Conservation (phyloP, 2,329 filamentous ascomycete genomes). For the Aplosporella prunicola region DNA sequence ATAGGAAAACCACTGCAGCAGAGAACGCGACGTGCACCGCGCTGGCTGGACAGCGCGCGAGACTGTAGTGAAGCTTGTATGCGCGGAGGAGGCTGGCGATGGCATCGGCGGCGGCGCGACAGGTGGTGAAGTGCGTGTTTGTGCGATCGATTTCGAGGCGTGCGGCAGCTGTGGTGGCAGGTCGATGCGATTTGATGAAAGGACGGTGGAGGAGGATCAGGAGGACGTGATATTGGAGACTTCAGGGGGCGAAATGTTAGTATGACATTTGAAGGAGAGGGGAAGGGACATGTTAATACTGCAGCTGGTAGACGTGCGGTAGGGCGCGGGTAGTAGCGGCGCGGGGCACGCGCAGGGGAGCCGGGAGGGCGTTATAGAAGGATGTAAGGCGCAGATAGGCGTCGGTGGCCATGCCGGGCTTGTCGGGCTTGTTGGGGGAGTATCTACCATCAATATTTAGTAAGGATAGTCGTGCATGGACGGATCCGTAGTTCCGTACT, state of each 20-base stretch:
- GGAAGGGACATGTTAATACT: not conserved
- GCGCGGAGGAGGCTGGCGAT: not conserved
- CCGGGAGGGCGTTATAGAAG: slow-evolving; percentile 1
- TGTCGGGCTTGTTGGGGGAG: not conserved
- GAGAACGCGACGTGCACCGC: slow-evolving; percentile 1
- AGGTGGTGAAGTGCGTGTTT: not conserved
- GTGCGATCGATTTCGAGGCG: not conserved
- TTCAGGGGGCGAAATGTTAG: no score
- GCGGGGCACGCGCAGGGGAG: not conserved
- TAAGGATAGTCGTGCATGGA: not conserved
- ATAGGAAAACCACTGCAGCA: slow-evolving; percentile 1
- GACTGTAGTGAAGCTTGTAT: not conserved
- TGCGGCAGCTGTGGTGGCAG: not conserved
- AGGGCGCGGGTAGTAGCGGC: not conserved
- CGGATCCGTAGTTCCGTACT: no score
- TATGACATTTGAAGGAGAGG: no score
- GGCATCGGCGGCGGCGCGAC: not conserved
- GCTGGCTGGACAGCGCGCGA: not conserved
- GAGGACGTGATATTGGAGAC: not conserved
- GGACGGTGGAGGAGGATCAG: not conserved
- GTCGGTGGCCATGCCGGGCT: not conserved
- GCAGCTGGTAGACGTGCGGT: not conserved
- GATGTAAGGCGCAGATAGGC: not conserved
- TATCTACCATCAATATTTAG: not conserved
- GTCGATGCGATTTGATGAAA: not conserved